Evolutionary conservation across 306 rosid genomes (phyloP), one percentile per base, ranked within the genome.

Genomic region (Arachis stenosperma): DNA sequence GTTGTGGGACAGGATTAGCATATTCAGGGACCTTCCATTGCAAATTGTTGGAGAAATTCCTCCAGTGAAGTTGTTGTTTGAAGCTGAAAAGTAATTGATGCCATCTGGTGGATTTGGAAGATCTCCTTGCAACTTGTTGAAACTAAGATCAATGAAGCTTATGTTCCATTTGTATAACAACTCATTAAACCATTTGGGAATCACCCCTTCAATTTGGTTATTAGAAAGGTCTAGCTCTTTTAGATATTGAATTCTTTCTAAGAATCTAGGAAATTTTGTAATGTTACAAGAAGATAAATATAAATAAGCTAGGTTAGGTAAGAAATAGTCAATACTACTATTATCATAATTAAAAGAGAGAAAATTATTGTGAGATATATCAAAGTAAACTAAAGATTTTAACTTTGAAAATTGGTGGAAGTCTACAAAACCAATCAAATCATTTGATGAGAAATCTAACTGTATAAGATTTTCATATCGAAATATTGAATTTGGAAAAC

Each of bases 121-220:
- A 14, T 40, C 53, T 44, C 84, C 82, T 52, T 76, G 52, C 44
- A 86, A 71, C 30, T 71, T 37, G 76, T 80, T 81, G 77, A 42
- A 76, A 63, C 67, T 68, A 1, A 81, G 82, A 17, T 44, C 71
- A 47, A 83, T 6, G 0, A 0, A 0, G 0, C 0, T 0, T 13
- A 68, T 8, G 3, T 15, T 10, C 78, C 56, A 44, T 4, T 76
- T 40, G 47, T 56, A 30, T 2, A 69, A 47, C 22, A 78, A 55
- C 2, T 50, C 40, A 33, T 10, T 22, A 50, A 77, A 10, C 86
- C 6, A 7, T 13, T 0, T 15, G 79, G 86, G 7, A 69, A 85
- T 79, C 48, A 70, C 55, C 9, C 89, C 86, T 5, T 30, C 55
- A n/a, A 85, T 82, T 5, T n/a, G 47, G 65, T 85, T 85, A 13